phyloP scores from a whole-genome alignment of 1,139 yeast species.

The Zygoascus meyerae region DNA sequence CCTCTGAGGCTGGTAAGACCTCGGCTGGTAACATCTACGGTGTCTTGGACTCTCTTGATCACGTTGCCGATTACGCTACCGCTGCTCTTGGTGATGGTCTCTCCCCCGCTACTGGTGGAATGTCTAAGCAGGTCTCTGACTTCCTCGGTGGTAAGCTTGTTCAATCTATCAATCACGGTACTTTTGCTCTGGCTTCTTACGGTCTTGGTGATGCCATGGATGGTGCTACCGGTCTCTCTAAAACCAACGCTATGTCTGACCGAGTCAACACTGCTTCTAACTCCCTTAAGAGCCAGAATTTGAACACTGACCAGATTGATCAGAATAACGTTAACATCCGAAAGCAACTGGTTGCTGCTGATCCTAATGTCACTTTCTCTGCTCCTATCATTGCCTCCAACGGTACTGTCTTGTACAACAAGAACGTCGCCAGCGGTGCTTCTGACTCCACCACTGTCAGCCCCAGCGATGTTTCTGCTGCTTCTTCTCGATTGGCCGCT shows the following conservation, averaged over 20 bases:
- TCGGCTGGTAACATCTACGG: constrained; percentile 13
- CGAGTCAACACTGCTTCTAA: constrained; percentile 11
- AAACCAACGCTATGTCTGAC: constrained; percentile 6
- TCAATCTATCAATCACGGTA: constrained; percentile 13
- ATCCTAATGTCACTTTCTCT: constrained; percentile 6
- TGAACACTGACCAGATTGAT: constrained; percentile 8
- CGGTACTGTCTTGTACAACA: constrained; percentile 5
- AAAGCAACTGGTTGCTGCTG: constrained; percentile 6
- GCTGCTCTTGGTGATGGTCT: constrained; percentile 8
- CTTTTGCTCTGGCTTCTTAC: constrained; percentile 12
- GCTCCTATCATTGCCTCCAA: constrained; percentile 4
- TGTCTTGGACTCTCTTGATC: constrained; percentile 11
- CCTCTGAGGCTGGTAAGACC: constrained; percentile 8
- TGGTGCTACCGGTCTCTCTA: constrained; percentile 6
- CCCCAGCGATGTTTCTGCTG: constrained; percentile 1
- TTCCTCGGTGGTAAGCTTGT: constrained; percentile 10
- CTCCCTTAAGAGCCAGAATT: constrained; percentile 7
- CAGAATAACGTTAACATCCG: constrained; percentile 5
- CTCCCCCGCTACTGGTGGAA: constrained; percentile 12
- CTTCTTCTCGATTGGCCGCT: background rate
- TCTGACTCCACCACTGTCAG: constrained; percentile 1
- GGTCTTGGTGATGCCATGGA: constrained; percentile 9
- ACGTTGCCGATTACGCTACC: constrained; percentile 11
- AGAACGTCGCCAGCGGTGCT: constrained; percentile 4
- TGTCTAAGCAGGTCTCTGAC: constrained; percentile 9